Conservation (phyloP, 2,329 filamentous ascomycete genomes). For the Diplodia mutila region DNA sequence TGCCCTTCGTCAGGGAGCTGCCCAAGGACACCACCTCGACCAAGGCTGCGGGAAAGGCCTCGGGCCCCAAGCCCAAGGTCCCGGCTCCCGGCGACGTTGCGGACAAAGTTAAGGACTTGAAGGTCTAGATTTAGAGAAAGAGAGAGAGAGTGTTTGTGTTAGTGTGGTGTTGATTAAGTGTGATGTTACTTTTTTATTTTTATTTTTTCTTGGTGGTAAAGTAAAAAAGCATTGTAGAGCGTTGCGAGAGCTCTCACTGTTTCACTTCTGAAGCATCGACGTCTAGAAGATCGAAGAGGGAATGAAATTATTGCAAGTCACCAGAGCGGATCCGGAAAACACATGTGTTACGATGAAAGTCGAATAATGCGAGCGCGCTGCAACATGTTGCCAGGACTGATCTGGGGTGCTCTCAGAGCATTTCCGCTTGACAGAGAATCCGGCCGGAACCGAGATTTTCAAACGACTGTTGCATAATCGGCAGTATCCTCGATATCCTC, state of each 20-base stretch:
- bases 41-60: conserved; percentile 38
- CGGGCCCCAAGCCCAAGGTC: conserved; percentile 27
- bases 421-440: too few species aligned
- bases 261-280: neutral
- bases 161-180: neutral
- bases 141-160: too few species aligned
- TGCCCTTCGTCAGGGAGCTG: conserved; percentile 80
- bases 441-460: too few species aligned
- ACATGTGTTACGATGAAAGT: too few species aligned
- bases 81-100: conserved; percentile 23
- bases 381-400: too few species aligned
- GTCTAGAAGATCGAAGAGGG: conserved; percentile 8
- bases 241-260: conserved; percentile 4
- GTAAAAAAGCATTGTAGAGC: conserved; percentile 15
- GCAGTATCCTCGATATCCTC: too few species aligned
- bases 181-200: neutral
- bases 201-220: neutral
- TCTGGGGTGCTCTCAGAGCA: too few species aligned
- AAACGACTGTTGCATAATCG: neutral
- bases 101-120: conserved; percentile 28
- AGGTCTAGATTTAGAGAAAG: conserved; percentile 16
- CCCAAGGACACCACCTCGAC: conserved; percentile 29
- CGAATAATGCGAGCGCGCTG: too few species aligned
- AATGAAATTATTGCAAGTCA: conserved; percentile 9
- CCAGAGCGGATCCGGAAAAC: too few species aligned